phyloP scores from a whole-genome alignment of 169 alveolate species.

The Eimeria acervulina region DNA sequence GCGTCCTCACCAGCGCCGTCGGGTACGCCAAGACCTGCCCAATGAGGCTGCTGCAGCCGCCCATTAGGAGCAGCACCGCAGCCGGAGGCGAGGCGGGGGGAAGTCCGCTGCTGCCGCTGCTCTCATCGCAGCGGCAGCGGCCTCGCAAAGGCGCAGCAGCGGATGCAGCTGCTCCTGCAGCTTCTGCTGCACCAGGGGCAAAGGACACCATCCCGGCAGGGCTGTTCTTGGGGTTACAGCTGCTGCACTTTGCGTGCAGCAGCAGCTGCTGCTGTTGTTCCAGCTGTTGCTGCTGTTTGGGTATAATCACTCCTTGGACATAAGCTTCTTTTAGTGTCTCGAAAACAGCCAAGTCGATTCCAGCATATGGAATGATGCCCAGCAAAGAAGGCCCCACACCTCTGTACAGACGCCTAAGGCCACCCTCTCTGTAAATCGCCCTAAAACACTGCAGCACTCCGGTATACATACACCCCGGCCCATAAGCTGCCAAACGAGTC shows the following conservation, averaged over 20 bases:
- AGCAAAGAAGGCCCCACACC: conserved; percentile 84
- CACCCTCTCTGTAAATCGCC: conserved; percentile 75
- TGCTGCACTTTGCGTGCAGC: conserved; percentile 41
- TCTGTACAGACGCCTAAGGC: conserved; percentile 80
- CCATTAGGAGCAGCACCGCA: conserved; percentile 76
- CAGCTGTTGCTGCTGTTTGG: conserved; percentile 24
- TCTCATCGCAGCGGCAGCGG: conserved; percentile 70
- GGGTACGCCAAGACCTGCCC: conserved; percentile 85
- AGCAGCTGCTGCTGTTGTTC: conserved; percentile 62
- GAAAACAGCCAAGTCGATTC: conserved; percentile 85
- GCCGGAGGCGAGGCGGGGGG: conserved; percentile 48
- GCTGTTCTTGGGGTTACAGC: conserved; percentile 36
- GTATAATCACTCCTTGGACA: conserved; percentile 11
- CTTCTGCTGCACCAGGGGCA: not conserved
- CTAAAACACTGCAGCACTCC: conserved; percentile 83
- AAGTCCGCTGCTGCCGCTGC: conserved; percentile 59
- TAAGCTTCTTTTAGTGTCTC: conserved; percentile 83
- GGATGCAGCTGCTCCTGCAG: conserved; percentile 17
- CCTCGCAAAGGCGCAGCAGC: conserved; percentile 16
- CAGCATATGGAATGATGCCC: conserved; percentile 86
- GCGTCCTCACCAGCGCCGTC: conserved; percentile 84
- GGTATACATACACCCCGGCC: conserved; percentile 82
- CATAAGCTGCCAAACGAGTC: conserved; percentile 86
- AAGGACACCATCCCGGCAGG: not conserved
- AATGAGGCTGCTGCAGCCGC: conserved; percentile 79